phyloP scores from a whole-genome alignment of 2,329 filamentous ascomycete species.

The Colletotrichum sp. region DNA sequence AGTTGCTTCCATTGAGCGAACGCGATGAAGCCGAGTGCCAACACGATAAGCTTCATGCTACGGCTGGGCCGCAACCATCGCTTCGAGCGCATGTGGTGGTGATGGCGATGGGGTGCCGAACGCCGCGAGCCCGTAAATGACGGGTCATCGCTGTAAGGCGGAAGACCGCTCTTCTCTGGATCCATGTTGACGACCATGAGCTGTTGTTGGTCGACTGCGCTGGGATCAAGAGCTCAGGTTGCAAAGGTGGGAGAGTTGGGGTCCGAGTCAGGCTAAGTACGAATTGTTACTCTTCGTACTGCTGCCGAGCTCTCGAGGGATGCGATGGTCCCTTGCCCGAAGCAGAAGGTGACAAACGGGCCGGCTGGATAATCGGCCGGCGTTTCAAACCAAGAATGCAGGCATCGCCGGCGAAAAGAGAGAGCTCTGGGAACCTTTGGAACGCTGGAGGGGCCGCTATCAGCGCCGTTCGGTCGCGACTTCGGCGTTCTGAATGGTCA shows the following conservation, averaged over 20 bases:
- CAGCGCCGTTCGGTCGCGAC: constrained; percentile 11
- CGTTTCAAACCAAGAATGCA: constrained; percentile 10
- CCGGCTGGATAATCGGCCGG: constrained; percentile 14
- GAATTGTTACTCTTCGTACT: neutral
- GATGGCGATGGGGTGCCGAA: neutral
- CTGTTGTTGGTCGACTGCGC: neutral
- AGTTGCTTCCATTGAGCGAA: constrained; percentile 54
- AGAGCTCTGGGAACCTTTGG: neutral
- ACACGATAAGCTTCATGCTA: constrained; percentile 35
- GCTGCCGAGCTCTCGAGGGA: neutral
- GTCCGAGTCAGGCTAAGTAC: neutral
- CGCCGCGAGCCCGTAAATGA: constrained; percentile 23
- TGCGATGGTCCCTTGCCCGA: constrained; percentile 10
- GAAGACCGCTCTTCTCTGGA: constrained; percentile 46
- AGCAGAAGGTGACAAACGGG: constrained; percentile 12
- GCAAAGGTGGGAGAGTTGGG: neutral
- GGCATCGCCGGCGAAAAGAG: neutral
- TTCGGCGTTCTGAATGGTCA: constrained; percentile 15
- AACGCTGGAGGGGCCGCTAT: neutral
- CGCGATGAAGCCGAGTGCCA: constrained; percentile 56
- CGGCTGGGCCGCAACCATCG: constrained; percentile 14
- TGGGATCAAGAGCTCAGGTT: neutral
- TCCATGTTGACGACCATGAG: constrained; percentile 1
- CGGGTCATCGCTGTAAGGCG: constrained; percentile 46
- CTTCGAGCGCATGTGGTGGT: neutral